Conservation (phyloP, 768 basidiomycete species). For the Podaxis sp. region DNA sequence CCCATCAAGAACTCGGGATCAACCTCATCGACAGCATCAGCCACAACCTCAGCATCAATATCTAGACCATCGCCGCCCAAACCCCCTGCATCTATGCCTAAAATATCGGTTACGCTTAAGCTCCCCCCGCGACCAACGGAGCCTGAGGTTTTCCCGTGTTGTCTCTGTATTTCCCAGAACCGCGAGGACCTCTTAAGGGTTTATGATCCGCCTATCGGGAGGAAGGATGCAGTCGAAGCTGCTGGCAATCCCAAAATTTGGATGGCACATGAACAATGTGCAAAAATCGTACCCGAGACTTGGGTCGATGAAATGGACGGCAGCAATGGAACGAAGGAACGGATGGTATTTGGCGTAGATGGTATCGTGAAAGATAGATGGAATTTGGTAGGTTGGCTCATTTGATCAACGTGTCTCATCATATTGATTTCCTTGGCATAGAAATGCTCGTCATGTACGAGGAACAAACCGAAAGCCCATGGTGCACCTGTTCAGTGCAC, state of each 20-base stretch:
- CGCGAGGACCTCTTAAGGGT: conserved; percentile 61
- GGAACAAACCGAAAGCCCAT: conserved; percentile 61
- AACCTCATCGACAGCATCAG: conserved; percentile 14
- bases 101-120: conserved; percentile 62
- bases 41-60: background rate
- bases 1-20: conserved; percentile 26
- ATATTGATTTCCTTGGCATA: conserved; percentile 29
- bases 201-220: conserved; percentile 60
- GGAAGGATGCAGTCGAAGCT: conserved; percentile 52
- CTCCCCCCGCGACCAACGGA: conserved; percentile 63
- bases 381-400: conserved; percentile 69
- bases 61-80: conserved; percentile 8
- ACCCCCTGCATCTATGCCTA: conserved; percentile 26
- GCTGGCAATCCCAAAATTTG: conserved; percentile 49
- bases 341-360: conserved; percentile 80
- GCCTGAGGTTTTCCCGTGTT: conserved; percentile 61
- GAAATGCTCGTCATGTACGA: conserved; percentile 92
- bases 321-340: conserved; percentile 40
- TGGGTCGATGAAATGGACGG: conserved; percentile 77
- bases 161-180: conserved; percentile 59
- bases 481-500: conserved; percentile 91
- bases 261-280: conserved; percentile 83
- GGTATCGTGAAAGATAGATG: conserved; percentile 90
- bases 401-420: background rate
- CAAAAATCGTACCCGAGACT: conserved; percentile 83